Evolutionary conservation across 2,329 filamentous ascomycete species (phyloP).

Genomic region (Fusarium pseudonygamai): DNA sequence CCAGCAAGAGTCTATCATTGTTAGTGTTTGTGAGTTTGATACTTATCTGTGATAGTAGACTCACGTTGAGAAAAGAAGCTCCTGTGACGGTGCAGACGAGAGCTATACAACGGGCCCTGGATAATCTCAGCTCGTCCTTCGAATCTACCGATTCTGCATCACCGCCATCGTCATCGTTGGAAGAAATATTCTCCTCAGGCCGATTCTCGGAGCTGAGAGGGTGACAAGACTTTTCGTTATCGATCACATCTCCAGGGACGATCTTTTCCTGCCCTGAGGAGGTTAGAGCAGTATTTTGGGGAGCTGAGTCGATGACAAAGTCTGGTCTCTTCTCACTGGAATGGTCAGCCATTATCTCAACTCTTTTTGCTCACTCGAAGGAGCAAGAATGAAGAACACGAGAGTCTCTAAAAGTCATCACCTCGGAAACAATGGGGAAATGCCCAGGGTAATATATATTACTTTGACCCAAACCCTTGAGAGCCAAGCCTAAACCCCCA

Average conservation of each 20-base stretch:
- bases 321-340: conserved; percentile 24
- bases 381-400: background rate
- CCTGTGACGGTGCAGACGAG: conserved; percentile 65
- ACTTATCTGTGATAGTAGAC: background rate
- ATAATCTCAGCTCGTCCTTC: conserved; percentile 50
- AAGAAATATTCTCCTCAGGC: background rate
- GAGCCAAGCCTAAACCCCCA: conserved; percentile 29
- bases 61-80: conserved; percentile 65
- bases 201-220: background rate
- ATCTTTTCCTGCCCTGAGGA: background rate
- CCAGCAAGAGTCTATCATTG: conserved; percentile 40
- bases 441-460: conserved; percentile 28
- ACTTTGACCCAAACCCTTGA: background rate
- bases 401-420: background rate
- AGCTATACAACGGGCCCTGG: conserved; percentile 62
- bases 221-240: conserved; percentile 14
- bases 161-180: conserved; percentile 1
- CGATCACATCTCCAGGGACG: background rate
- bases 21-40: background rate
- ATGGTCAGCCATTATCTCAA: conserved; percentile 10
- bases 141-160: conserved; percentile 34
- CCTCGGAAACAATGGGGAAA: conserved; percentile 12
- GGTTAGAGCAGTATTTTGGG: conserved; percentile 1
- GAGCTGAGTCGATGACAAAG: background rate
- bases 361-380: background rate